phyloP scores from a whole-genome alignment of 257 asterid species.

The Anisodus acutangulus region DNA sequence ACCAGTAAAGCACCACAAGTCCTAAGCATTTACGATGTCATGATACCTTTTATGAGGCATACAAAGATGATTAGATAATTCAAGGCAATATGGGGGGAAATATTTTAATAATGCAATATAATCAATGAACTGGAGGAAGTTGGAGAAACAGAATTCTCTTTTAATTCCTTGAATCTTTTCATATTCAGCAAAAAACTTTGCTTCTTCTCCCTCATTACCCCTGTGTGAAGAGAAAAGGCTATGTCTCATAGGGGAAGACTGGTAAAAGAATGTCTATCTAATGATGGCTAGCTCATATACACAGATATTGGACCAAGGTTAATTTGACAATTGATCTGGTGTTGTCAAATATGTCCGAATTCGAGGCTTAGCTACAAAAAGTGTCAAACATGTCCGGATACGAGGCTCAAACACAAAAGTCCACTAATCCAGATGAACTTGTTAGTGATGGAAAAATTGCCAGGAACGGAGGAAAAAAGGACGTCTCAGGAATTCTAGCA shows the following conservation, averaged over 20 bases:
- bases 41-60: too few relatives aligned
- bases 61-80: too few relatives aligned
- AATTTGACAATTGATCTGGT: background rate
- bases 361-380: background rate
- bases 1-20: too few relatives aligned
- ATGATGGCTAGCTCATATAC: background rate
- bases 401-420: background rate
- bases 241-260: background rate
- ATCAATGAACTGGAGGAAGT: too few relatives aligned
- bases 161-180: too few relatives aligned
- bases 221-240: background rate
- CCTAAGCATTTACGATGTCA: too few relatives aligned
- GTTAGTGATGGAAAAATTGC: background rate
- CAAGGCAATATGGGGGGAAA: too few relatives aligned
- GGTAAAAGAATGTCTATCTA: background rate
- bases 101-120: too few relatives aligned
- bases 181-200: too few relatives aligned
- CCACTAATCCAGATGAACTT: background rate
- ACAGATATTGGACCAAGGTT: too few relatives aligned
- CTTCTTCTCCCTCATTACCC: background rate
- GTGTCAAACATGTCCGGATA: background rate
- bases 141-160: too few relatives aligned
- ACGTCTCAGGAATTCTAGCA: background rate
- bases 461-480: background rate
- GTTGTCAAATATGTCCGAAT: background rate